Conservation (phyloP, 192 early-diverging fungal genomes). For the Linnemannia exigua region DNA sequence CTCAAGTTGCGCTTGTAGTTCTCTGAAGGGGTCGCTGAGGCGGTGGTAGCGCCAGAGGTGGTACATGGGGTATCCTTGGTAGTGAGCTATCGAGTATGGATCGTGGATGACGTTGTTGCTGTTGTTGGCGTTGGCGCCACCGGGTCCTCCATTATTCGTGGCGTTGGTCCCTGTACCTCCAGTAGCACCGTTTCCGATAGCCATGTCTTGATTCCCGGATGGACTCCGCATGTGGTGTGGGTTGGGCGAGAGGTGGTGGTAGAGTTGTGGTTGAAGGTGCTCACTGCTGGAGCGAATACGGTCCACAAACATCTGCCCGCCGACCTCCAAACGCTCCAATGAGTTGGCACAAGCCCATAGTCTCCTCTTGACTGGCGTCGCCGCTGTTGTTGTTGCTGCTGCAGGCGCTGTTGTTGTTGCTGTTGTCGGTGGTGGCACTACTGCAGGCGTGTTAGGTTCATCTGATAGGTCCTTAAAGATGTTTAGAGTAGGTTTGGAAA, state of each 20-base stretch:
- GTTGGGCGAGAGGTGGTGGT: slow-evolving; percentile 48
- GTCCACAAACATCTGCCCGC: slow-evolving; percentile 49
- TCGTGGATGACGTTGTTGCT: slow-evolving; percentile 34
- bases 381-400: not conserved
- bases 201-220: not conserved
- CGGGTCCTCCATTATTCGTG: not conserved
- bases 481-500: slow-evolving; percentile 35
- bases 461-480: slow-evolving; percentile 23
- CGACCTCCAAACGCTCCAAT: slow-evolving; percentile 41
- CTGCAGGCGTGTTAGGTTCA: not conserved
- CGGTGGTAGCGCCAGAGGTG: slow-evolving; percentile 31
- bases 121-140: not conserved
- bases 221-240: slow-evolving; percentile 35
- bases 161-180: not conserved
- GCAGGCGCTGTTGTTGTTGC: not conserved
- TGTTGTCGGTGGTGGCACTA: not conserved
- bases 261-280: slow-evolving; percentile 51
- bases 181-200: not conserved
- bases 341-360: slow-evolving; percentile 47
- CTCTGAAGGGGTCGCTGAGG: slow-evolving; percentile 34
- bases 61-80: slow-evolving; percentile 55
- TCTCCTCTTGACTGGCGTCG: slow-evolving; percentile 2
- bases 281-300: slow-evolving; percentile 33
- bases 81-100: slow-evolving; percentile 35
- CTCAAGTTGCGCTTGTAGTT: slow-evolving; percentile 34